A percentile compares a stretch with the other conserved stretches of the same genome.
These are phyloP conservation scores for Cordyceps cateniannulata DNA, from an alignment of 2,329 filamentous ascomycete species.

Conservation along the genomic window DNA sequence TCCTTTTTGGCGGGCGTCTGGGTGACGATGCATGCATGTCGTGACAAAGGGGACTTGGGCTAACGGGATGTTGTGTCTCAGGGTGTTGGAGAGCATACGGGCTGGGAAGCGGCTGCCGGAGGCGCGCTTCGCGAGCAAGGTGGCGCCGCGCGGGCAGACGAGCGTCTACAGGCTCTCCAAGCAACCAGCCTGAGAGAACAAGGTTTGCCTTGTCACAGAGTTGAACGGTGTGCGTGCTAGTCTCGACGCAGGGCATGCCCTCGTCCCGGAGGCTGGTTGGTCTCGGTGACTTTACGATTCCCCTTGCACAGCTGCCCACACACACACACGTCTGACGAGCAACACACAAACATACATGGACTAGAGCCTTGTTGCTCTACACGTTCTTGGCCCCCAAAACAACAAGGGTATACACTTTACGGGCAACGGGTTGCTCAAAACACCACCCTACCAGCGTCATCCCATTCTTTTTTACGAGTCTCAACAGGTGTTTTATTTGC, in stretches of 20 bases:
- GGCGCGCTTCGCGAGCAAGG: constrained; percentile 58
- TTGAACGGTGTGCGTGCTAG: not conserved
- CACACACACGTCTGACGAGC: too few relatives aligned
- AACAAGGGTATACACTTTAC: too few relatives aligned
- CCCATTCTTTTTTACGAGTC: too few relatives aligned
- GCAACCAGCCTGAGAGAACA: not conserved
- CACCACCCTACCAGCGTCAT: not conserved
- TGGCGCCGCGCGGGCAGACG: constrained; percentile 55
- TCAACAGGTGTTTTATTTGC: too few relatives aligned
- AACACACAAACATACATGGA: not conserved
- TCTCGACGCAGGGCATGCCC: too few relatives aligned
- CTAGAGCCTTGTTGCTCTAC: too few relatives aligned
- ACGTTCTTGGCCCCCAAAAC: too few relatives aligned
- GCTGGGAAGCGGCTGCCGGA: constrained; percentile 69
- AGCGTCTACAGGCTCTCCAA: constrained; percentile 46
- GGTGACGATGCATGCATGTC: not conserved
- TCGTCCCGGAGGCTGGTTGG: too few relatives aligned
- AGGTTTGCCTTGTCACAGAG: too few relatives aligned
- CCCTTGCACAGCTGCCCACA: not conserved
- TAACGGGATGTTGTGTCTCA: too few relatives aligned
- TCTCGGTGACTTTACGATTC: too few relatives aligned
- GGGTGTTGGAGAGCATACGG: constrained; percentile 79
- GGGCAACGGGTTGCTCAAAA: too few relatives aligned
- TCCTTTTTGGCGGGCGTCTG: not conserved
- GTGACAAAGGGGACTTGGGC: not conserved